A percentile compares a stretch with the other conserved stretches of the same genome.
Conservation (phyloP, 1,284 basidiomycete species). For the Cystobasidium sp. region DNA sequence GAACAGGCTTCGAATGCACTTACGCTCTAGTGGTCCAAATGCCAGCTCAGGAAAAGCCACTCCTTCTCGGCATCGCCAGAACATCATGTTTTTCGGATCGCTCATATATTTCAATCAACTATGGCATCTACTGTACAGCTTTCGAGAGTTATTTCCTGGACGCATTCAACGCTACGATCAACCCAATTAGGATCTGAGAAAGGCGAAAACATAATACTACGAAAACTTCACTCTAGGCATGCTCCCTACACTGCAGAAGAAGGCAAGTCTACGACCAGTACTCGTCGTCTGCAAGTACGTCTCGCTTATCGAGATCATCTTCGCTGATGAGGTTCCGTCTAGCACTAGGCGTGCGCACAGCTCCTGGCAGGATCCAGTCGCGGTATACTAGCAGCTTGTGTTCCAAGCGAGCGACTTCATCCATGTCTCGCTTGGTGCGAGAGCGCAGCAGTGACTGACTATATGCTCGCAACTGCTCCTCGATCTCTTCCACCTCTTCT, state of each 20-base stretch:
- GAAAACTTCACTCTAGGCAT: neutral
- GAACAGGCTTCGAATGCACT: too few species aligned
- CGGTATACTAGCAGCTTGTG: conserved; percentile 11
- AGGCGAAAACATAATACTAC: neutral
- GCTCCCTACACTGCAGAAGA: neutral
- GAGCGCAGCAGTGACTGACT: conserved; percentile 9
- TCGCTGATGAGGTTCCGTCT: conserved; percentile 10
- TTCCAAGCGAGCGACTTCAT: conserved; percentile 15
- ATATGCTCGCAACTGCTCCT: conserved; percentile 2
- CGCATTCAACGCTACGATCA: too few species aligned
- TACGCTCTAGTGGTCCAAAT: too few species aligned
- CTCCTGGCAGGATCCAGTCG: conserved; percentile 31
- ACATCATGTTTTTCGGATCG: too few species aligned
- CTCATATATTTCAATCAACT: too few species aligned
- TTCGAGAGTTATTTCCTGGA: too few species aligned
- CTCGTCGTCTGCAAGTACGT: conserved; percentile 30
- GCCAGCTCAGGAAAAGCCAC: too few species aligned
- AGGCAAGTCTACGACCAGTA: conserved; percentile 23
- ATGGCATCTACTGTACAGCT: too few species aligned
- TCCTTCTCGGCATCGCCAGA: too few species aligned
- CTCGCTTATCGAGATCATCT: conserved; percentile 34
- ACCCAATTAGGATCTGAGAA: neutral
- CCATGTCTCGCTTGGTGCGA: conserved; percentile 3
- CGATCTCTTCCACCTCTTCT: conserved; percentile 29
- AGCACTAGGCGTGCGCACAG: conserved; percentile 26